Evolutionary conservation across 1,284 basidiomycete species (phyloP), one percentile per base, ranked within the genome.

Genomic region (Ganoderma sinense): DNA sequence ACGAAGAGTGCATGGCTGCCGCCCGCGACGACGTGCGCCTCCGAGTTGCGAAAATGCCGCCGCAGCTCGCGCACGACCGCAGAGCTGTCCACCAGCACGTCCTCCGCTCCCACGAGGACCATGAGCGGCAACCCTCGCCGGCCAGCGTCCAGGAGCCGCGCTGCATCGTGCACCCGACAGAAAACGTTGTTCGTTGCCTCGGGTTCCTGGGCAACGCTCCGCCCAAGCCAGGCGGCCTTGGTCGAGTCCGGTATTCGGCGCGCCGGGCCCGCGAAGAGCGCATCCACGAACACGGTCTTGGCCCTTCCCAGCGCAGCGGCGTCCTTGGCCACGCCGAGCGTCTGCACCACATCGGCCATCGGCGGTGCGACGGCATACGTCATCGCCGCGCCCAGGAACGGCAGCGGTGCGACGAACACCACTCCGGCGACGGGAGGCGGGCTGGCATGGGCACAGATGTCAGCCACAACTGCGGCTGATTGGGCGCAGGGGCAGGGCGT

Each of bases 1-100:
- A 75, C 66, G 60, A 75, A 76, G 0, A 75, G 63, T 13, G 77
- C 74, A 65, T 79, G 78, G 40, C 73, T 67, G n/a, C 71, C 68
- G 39, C 68, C 73, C 6, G 75, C 68, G 23, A 79, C 56, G 60
- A 73, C 60, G 59, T 71, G 66, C 29, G 73, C 70, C 55, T 75
- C 73, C 43, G 73, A 29, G 64, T 77, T 73, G 60, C 62, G 74
- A 67, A 75, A 78, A 51, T 74, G 69, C 53, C 71, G 69, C 40
- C 71, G 68, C 64, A 76, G 66, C 69, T 74, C 74, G 51, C 65
- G 64, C 7, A 71, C 70, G 10, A 74, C 61, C 48, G 64, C 70
- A 18, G 67, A 58, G 4, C 71, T 65, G 39, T 69, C 26, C 18
- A 78, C 74, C 16, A 75, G 71, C 48, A 68, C 67, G 64, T 78